phyloP scores from a whole-genome alignment of 2,329 filamentous ascomycete species.

The Didymella glomerata region DNA sequence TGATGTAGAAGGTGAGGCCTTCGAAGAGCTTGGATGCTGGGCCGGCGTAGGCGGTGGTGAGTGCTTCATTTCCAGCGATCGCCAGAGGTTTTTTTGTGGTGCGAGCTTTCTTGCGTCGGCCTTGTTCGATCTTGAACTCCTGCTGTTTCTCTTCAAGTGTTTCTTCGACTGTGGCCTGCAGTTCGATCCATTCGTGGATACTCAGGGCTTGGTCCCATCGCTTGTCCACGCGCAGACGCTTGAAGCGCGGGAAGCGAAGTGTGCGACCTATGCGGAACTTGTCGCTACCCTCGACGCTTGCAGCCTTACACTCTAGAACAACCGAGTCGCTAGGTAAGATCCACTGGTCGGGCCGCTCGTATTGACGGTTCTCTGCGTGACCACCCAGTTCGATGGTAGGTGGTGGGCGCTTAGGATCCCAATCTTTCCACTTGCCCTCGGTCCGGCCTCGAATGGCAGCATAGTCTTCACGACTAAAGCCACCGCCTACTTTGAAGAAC shows the following conservation, averaged over 20 bases:
- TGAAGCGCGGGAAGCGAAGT: constrained; percentile 90
- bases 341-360: constrained; percentile 89
- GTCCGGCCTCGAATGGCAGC: constrained; percentile 82
- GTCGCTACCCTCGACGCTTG: constrained; percentile 76
- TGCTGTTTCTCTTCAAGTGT: constrained; percentile 73
- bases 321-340: constrained; percentile 89
- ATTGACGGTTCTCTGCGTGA: constrained; percentile 68
- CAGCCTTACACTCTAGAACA: constrained; percentile 88
- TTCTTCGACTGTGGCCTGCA: constrained; percentile 74
- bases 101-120: constrained; percentile 69
- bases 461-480: constrained; percentile 86
- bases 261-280: constrained; percentile 81
- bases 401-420: constrained; percentile 80
- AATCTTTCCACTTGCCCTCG: constrained; percentile 89
- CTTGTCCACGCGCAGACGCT: constrained; percentile 80
- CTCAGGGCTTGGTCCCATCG: constrained; percentile 83
- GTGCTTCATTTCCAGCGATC: constrained; percentile 71
- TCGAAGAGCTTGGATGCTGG: constrained; percentile 73
- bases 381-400: constrained; percentile 83
- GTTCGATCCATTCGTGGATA: constrained; percentile 76
- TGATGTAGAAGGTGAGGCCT: constrained; percentile 80
- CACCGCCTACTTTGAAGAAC: constrained; percentile 99
- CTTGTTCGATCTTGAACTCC: constrained; percentile 74
- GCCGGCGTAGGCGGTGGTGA: constrained; percentile 63
- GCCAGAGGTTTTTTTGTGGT: constrained; percentile 72